These are phyloP conservation scores for Talaromyces proteolyticus DNA, from an alignment of 495 filamentous ascomycete species.

Conservation along the genomic window DNA sequence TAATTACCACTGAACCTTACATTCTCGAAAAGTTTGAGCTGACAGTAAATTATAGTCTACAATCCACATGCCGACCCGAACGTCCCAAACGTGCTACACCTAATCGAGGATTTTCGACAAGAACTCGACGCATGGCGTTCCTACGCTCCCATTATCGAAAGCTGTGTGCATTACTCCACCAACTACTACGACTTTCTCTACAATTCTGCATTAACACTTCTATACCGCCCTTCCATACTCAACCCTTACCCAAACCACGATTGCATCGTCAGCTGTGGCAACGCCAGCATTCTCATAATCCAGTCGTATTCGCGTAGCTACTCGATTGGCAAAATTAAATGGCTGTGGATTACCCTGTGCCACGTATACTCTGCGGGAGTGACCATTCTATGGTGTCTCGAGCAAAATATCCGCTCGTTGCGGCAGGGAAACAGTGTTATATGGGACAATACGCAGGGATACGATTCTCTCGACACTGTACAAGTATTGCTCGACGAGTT, in stretches of 20 bases:
- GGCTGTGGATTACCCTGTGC: constrained; percentile 49
- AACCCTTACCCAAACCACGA: constrained; percentile 37
- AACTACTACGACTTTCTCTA: constrained; percentile 47
- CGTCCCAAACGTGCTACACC: constrained; percentile 23
- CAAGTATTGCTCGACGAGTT: constrained; percentile 45
- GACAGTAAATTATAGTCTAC: constrained; percentile 25
- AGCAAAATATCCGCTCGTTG: constrained; percentile 38
- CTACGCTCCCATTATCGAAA: constrained; percentile 30
- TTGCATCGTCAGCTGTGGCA: constrained; percentile 42
- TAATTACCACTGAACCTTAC: too few relatives aligned
- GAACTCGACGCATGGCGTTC: constrained; percentile 45
- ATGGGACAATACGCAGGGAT: constrained; percentile 37
- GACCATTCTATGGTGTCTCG: constrained; percentile 42
- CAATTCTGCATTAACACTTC: constrained; percentile 43
- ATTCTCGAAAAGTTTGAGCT: too few relatives aligned
- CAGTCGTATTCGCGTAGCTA: constrained; percentile 45
- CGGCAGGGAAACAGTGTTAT: constrained; percentile 32
- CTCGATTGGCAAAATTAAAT: constrained; percentile 44
- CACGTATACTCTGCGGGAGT: constrained; percentile 48
- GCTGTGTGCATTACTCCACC: constrained; percentile 40
- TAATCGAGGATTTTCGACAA: constrained; percentile 36
- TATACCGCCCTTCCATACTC: constrained; percentile 43
- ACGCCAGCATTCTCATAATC: constrained; percentile 44
- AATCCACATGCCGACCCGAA: constrained; percentile 32
- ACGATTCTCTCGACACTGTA: constrained; percentile 29